Conservation (phyloP, 78 protist species). For the Tieghemostelium lacteum region DNA sequence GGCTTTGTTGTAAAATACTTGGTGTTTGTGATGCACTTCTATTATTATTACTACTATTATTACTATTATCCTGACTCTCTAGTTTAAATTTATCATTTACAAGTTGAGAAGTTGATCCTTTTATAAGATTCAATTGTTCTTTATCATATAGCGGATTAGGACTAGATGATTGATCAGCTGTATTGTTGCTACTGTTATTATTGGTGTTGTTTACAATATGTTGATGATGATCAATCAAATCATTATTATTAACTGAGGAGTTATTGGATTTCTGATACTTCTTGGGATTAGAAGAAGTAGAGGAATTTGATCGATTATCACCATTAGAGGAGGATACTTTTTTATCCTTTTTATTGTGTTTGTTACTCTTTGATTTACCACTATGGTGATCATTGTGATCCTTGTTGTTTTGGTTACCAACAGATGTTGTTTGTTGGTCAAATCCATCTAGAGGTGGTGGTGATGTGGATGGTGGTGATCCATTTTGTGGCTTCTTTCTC, state of each 20-base stretch:
- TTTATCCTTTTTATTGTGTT: no score
- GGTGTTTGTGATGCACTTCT: not conserved
- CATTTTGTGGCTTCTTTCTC: slow-evolving; percentile 41
- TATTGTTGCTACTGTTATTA: not conserved
- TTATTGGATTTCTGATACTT: slow-evolving; percentile 15
- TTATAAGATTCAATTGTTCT: not conserved
- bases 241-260: not conserved
- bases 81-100: slow-evolving; percentile 20
- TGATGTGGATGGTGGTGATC: slow-evolving; percentile 32
- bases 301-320: not conserved
- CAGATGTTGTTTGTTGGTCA: not conserved
- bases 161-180: not conserved
- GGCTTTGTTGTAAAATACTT: not conserved
- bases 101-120: not conserved
- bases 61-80: not conserved
- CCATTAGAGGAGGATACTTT: not conserved
- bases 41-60: not conserved
- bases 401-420: not conserved
- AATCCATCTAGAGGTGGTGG: slow-evolving; percentile 34
- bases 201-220: not conserved
- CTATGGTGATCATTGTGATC: not conserved
- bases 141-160: not conserved
- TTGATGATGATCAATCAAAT: no score
- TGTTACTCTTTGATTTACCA: not conserved
- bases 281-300: slow-evolving; percentile 14